A percentile compares a stretch with the other conserved stretches of the same genome.
Evolutionary conservation across 352 stramenopile genomes (phyloP).

Genomic region (Globisporangium megalacanthum): DNA sequence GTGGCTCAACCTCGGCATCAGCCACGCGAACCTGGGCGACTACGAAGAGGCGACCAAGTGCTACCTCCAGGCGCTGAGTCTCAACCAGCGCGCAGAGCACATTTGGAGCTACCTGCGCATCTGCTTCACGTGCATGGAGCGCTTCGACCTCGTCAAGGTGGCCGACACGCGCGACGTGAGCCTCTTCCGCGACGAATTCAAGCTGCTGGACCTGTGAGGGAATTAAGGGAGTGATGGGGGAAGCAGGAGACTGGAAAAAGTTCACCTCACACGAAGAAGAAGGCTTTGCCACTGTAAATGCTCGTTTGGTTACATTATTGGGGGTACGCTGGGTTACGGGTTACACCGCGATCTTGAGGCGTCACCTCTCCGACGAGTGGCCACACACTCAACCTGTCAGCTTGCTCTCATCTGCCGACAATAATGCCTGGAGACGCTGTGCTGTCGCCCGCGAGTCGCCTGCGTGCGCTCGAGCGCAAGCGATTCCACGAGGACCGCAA

Average conservation of each 20-base stretch:
- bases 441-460: slow-evolving; percentile 42
- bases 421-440: slow-evolving; percentile 36
- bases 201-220: slow-evolving; percentile 66
- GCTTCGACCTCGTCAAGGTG: slow-evolving; percentile 95
- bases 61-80: slow-evolving; percentile 94
- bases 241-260: background rate
- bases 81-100: slow-evolving; percentile 95
- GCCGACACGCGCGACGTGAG: slow-evolving; percentile 80
- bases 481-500: slow-evolving; percentile 60
- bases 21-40: slow-evolving; percentile 94
- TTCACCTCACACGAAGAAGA: no score
- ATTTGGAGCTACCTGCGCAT: slow-evolving; percentile 99
- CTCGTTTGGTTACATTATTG: no score
- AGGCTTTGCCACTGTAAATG: no score
- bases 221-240: background rate
- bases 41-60: slow-evolving; percentile 95
- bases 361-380: no score
- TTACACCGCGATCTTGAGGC: no score
- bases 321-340: no score
- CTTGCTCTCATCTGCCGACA: background rate
- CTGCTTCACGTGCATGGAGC: slow-evolving; percentile 95
- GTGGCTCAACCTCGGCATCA: slow-evolving; percentile 98
- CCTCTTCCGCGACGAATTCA: slow-evolving; percentile 82
- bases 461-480: slow-evolving; percentile 67
- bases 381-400: no score